Conservation (phyloP, 768 basidiomycete genomes). For the Sporobolomyces roseus region DNA sequence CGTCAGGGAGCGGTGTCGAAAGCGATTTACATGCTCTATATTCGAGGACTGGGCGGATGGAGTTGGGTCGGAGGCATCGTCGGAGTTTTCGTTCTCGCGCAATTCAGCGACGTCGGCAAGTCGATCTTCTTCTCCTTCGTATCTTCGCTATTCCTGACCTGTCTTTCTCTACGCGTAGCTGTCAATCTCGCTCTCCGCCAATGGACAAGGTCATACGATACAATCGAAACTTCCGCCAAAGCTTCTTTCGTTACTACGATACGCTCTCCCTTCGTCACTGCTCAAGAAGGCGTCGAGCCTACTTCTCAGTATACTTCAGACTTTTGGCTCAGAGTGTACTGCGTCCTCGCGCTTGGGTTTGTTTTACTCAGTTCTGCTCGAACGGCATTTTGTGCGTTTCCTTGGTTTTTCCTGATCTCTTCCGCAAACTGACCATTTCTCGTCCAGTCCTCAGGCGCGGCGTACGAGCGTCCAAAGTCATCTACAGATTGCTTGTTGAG, state of each 20-base stretch:
- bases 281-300: background rate
- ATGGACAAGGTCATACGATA: slow-evolving; percentile 40
- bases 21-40: slow-evolving; percentile 34
- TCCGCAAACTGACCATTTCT: too few species aligned
- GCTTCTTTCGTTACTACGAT: slow-evolving; percentile 8
- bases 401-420: background rate
- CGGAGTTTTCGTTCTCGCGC: slow-evolving; percentile 4
- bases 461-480: slow-evolving; percentile 18
- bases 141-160: too few species aligned
- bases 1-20: slow-evolving; percentile 22
- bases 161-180: too few species aligned
- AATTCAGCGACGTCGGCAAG: slow-evolving; percentile 24
- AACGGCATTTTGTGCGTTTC: slow-evolving; percentile 27
- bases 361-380: slow-evolving; percentile 40
- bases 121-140: too few species aligned
- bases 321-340: slow-evolving; percentile 45
- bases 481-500: slow-evolving; percentile 48
- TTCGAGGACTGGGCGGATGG: slow-evolving; percentile 33
- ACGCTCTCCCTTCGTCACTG: background rate
- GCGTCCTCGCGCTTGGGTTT: slow-evolving; percentile 43
- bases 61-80: slow-evolving; percentile 6
- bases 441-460: slow-evolving; percentile 36
- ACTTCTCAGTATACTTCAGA: slow-evolving; percentile 1
- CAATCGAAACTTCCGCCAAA: background rate
- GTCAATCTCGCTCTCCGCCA: slow-evolving; percentile 35